Evolutionary conservation across 2,329 filamentous ascomycete species (phyloP), one percentile per base, ranked within the genome.

Genomic region (Phialemonium atrogriseum): DNA sequence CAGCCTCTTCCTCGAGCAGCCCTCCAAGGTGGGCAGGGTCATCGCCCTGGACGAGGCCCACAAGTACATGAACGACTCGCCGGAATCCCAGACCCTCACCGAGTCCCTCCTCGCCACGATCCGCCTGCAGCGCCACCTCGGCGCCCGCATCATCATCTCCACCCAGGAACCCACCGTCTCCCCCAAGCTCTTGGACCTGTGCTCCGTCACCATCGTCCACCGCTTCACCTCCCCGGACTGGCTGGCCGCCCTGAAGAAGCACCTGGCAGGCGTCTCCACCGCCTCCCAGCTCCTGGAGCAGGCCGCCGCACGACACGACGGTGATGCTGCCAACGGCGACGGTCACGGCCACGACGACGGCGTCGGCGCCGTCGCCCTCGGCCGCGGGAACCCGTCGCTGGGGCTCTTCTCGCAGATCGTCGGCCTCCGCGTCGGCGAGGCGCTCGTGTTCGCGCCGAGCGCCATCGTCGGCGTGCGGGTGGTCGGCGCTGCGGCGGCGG

Each of bases 101-200:
- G 64, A 80, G 5, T 63, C 64, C 0, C 59, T 88, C 0, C 59
- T 84, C 0, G 60, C 64, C 0, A 69, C 72, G 0, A 80, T 89
- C 41, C 70, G 83, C 0, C 62, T 80, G 12, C 82, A 89, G 51
- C 74, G 82, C 0, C 84, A 89, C 47, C 55, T 77, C 1, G 82
- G 68, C 1, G 65, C 70, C 0, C 68, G 83, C 1, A 63, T 87
- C 5, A 49, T 89, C 24, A 77, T 89, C 19, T 77, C 81, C 0
- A 89, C 83, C 0, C 82, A 91, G 47, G 84, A 89, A 45, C 84
- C 83, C 0, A 84, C 80, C 0, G 66, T 88, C 4, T 79, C 77
- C 0, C 73, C 76, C 0, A 65, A 68, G 11, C 64, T 91, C 0
- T 64, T 89, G 0, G 80, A 85, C 32, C 60, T 89, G 0, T 86